These are phyloP conservation scores for Posidonia oceanica DNA, from an alignment of 116 monocot genomes.

Conservation along the genomic window DNA sequence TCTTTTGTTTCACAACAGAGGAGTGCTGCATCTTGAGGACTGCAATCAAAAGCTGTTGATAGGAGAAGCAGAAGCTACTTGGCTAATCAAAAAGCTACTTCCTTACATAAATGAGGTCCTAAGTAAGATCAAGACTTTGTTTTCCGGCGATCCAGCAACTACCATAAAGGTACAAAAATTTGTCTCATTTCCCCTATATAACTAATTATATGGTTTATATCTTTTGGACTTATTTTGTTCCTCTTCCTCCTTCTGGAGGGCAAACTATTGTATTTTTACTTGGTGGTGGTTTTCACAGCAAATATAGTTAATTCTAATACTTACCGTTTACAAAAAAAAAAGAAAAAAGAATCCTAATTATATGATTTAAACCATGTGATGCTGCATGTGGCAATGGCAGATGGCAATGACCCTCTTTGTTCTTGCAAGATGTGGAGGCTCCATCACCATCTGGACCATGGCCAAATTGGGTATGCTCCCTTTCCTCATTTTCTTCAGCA, in stretches of 20 bases:
- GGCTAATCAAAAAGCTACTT: conserved; percentile 39
- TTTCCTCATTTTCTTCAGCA: not conserved
- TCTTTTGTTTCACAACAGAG: conserved; percentile 5
- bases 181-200: not conserved
- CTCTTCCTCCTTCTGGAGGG: no score
- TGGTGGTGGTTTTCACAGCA: no score
- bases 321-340: no score
- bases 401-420: conserved; percentile 70
- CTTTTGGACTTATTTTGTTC: no score
- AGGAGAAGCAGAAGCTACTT: conserved; percentile 79
- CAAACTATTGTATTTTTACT: no score
- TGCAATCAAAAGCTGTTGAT: conserved; percentile 27
- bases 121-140: conserved; percentile 40
- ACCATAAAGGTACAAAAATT: conserved; percentile 65
- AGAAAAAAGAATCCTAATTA: no score
- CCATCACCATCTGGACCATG: conserved; percentile 70
- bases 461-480: conserved; percentile 60
- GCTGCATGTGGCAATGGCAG: conserved; percentile 21
- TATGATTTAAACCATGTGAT: not conserved
- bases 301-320: no score
- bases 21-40: conserved; percentile 29
- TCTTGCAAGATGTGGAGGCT: conserved; percentile 75
- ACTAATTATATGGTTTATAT: not conserved
- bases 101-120: conserved; percentile 81
- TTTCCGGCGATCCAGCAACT: conserved; percentile 81